Evolutionary conservation across 371 early-diverging fungal species (phyloP), one percentile per base, ranked within the genome.

Genomic region (Lichtheimia hyalospora): DNA sequence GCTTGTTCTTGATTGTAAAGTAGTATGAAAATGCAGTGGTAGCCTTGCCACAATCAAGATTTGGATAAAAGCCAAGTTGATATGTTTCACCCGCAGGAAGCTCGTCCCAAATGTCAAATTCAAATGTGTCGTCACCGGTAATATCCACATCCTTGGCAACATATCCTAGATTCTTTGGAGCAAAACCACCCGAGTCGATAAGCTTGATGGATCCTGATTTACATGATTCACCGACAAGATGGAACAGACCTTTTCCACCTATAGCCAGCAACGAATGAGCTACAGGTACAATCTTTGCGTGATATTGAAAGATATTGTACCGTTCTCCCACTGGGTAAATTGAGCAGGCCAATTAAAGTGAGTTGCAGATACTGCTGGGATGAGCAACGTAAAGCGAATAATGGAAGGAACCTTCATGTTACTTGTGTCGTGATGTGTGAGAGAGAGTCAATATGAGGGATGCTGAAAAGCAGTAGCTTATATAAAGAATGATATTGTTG

Each of bases 91-190:
- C 59, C 3, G 59, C 15, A 21, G 55, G 52, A 40, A 64, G 59
- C 43, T 60, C 60, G 25, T 60, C 57, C 65, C 65, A 64, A 12
- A 64, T 60, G 21, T 41, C 15, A 24, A 59, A 64, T 27, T 52
- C 42, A 5, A 51, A 57, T 4, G 49, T 49, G 5, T 50, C 28
- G 21, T 58, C 40, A 2, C 56, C 65, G 7, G 49, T 13, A 15
- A 55, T 23, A 6, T 39, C 23, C 8, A 60, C 23, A 56, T 64
- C 60, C 28, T 59, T 54, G 12, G 53, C 60, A 24, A 64, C 13
- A 6, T 25, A 59, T 5, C 65, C 65, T 14, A 64, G 24, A 16
- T 59, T 56, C 14, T 56, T 54, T 15, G 60, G 50, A 14, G 50
- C 21, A 25, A 52, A 64, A 2, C 65, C 65, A 10, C 52, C 60